Conservation (phyloP, 2,329 filamentous ascomycete genomes). For the Pezicula rhizophila region DNA sequence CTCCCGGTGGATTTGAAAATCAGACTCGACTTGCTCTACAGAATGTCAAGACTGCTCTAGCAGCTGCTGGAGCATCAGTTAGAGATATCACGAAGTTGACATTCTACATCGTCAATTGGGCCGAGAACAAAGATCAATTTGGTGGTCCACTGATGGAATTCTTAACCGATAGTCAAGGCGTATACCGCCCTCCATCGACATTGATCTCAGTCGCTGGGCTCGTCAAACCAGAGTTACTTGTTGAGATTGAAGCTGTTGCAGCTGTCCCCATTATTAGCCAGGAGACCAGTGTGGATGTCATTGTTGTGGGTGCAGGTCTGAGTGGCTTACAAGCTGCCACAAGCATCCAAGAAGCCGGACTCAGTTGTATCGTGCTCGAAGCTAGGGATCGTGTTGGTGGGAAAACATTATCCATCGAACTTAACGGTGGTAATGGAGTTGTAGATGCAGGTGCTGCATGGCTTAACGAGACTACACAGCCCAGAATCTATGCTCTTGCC, state of each 20-base stretch:
- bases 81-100: not conserved
- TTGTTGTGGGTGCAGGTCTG: conserved; percentile 5
- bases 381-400: conserved; percentile 37
- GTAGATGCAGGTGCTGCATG: conserved; percentile 52
- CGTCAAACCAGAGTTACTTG: not conserved
- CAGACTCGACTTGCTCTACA: conserved; percentile 8
- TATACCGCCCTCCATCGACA: not conserved
- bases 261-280: too few relatives aligned
- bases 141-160: not conserved
- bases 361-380: conserved; percentile 29
- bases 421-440: conserved; percentile 22
- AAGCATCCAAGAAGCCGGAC: conserved; percentile 11
- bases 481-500: conserved; percentile 34
- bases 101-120: not conserved
- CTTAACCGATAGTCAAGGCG: not conserved
- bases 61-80: not conserved
- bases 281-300: not conserved
- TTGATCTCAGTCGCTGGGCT: not conserved
- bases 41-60: conserved; percentile 3
- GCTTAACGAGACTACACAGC: conserved; percentile 39
- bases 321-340: conserved; percentile 13
- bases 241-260: not conserved
- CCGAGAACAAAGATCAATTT: not conserved
- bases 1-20: not conserved
- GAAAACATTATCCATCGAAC: conserved; percentile 25